Conservation (phyloP, 1,284 basidiomycete species). For the Trichosporon asahii region DNA sequence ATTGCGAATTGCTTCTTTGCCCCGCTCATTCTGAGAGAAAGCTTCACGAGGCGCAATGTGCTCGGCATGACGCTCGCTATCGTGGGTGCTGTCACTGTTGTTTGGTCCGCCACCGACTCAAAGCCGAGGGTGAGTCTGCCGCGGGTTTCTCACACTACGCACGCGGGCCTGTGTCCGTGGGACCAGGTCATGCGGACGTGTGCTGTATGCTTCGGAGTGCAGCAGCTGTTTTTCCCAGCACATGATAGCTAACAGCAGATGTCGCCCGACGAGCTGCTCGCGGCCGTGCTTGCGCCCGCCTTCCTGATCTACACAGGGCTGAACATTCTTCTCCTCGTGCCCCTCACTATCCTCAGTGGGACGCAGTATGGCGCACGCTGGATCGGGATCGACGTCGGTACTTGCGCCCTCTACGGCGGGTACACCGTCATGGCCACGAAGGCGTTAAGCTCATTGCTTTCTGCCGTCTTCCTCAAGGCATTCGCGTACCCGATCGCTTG, state of each 20-base stretch:
- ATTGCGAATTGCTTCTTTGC: slow-evolving; percentile 94
- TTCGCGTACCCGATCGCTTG: slow-evolving; percentile 76
- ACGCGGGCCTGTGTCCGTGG: neutral
- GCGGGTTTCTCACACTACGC: slow-evolving; percentile 53
- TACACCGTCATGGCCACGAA: slow-evolving; percentile 87
- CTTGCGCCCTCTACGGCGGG: slow-evolving; percentile 62
- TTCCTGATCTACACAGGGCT: slow-evolving; percentile 72
- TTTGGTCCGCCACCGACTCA: slow-evolving; percentile 70
- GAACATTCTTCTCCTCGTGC: slow-evolving; percentile 59
- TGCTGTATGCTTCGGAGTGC: neutral
- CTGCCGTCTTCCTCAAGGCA: slow-evolving; percentile 68
- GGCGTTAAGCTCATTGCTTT: slow-evolving; percentile 68
- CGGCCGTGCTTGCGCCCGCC: slow-evolving; percentile 64
- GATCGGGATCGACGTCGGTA: slow-evolving; percentile 81
- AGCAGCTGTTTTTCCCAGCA: too few relatives aligned
- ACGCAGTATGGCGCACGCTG: slow-evolving; percentile 63
- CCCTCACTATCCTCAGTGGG: slow-evolving; percentile 62
- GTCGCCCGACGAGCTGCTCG: slow-evolving; percentile 65
- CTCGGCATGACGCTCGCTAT: slow-evolving; percentile 79
- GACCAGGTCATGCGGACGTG: neutral
- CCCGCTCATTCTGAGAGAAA: slow-evolving; percentile 66
- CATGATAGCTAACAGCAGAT: slow-evolving; percentile 37
- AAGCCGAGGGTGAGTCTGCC: slow-evolving; percentile 60
- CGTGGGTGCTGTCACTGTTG: slow-evolving; percentile 85
- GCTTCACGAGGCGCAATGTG: slow-evolving; percentile 65